Percentiles rank a stretch among this genome's conserved stretches.
These are phyloP conservation scores for Coniochaeta sp. DNA, from an alignment of 2,329 filamentous ascomycete genomes.

Conservation along the genomic window DNA sequence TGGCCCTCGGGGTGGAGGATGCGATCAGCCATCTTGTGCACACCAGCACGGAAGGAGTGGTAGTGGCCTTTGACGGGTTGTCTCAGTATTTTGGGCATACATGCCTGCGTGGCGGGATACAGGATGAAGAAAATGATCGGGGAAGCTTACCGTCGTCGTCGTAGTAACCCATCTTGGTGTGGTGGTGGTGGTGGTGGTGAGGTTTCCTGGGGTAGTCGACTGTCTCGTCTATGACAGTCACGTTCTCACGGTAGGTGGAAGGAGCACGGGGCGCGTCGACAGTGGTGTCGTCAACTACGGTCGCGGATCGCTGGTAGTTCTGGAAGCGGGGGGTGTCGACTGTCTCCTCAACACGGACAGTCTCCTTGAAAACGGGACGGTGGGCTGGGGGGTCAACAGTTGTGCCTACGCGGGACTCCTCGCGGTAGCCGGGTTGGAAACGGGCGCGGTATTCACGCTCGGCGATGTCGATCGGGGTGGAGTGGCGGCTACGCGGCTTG, in stretches of 20 bases:
- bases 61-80: conserved; percentile 39
- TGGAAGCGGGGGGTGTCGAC: conserved; percentile 17
- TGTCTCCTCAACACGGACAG: conserved; percentile 20
- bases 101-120: conserved; percentile 9
- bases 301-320: conserved; percentile 25
- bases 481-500: conserved; percentile 35
- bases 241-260: conserved; percentile 46
- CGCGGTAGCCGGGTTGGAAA: conserved; percentile 42
- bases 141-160: conserved; percentile 49
- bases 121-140: conserved; percentile 3
- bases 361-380: conserved; percentile 35
- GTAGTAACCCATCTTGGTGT: conserved; percentile 59
- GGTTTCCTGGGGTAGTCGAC: conserved; percentile 44
- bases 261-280: conserved; percentile 30
- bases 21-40: conserved; percentile 52
- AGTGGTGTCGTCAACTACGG: conserved; percentile 2
- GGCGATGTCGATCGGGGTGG: conserved; percentile 51
- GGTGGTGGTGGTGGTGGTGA: conserved; percentile 26
- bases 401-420: conserved; percentile 27
- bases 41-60: conserved; percentile 49
- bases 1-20: conserved; percentile 36
- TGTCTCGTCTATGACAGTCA: conserved; percentile 59
- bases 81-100: conserved; percentile 6
- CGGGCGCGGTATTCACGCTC: conserved; percentile 61
- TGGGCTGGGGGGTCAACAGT: conserved; percentile 30